Evolutionary conservation across 352 stramenopile genomes (phyloP).

Genomic region (Blastocystis sp.): DNA sequence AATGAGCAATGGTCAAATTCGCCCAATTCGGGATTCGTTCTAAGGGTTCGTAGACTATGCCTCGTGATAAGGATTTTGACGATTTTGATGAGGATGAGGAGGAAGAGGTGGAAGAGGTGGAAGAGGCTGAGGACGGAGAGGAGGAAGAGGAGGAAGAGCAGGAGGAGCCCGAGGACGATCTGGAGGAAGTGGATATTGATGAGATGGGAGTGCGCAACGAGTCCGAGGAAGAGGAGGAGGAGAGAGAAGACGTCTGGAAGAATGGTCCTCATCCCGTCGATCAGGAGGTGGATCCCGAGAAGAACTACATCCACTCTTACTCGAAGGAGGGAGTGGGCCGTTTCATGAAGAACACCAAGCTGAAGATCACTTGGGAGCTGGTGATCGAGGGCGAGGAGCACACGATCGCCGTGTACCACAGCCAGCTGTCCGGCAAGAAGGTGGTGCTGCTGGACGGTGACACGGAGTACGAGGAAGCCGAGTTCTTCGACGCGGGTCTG

Average conservation of each 20-base stretch:
- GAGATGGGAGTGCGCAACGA: constrained; percentile 64
- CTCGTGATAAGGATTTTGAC: constrained; percentile 7
- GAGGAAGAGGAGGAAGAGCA: constrained; percentile 64
- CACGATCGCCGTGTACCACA: too few species aligned
- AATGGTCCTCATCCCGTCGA: constrained; percentile 69
- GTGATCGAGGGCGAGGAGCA: too few species aligned
- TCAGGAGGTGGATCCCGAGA: constrained; percentile 64
- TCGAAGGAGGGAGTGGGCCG: constrained; percentile 56
- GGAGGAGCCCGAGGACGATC: constrained; percentile 62
- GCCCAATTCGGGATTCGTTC: not conserved
- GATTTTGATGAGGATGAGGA: constrained; percentile 57
- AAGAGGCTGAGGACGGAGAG: constrained; percentile 61
- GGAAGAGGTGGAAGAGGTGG: constrained; percentile 25
- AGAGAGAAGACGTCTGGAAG: constrained; percentile 68
- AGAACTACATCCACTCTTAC: constrained; percentile 67
- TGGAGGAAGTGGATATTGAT: constrained; percentile 68
- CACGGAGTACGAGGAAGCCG: constrained; percentile 66
- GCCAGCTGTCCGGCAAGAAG: too few species aligned
- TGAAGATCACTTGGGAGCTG: too few species aligned
- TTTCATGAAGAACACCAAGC: not conserved
- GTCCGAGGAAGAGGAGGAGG: constrained; percentile 67
- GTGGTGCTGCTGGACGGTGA: constrained; percentile 11
- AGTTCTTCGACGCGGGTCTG: constrained; percentile 40
- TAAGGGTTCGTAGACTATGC: not conserved
- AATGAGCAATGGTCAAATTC: not conserved